Conservation (phyloP, 1,139 yeast species). For the Lodderomyces theae region DNA sequence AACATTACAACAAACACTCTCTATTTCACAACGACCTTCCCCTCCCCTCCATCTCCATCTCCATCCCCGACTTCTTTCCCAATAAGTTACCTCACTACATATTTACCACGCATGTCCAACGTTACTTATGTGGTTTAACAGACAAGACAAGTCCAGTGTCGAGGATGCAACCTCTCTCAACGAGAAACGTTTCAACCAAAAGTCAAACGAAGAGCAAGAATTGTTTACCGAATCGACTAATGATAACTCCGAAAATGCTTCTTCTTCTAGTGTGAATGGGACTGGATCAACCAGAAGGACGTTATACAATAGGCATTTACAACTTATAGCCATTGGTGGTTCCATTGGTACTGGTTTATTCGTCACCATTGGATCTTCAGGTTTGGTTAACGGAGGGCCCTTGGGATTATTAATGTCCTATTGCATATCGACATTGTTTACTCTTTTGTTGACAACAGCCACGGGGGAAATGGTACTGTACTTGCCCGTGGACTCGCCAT, state of each 20-base stretch:
- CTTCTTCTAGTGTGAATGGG: not conserved
- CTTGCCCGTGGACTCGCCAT: conserved; percentile 68
- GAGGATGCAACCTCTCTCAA: not conserved
- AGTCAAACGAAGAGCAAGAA: conserved; percentile 1
- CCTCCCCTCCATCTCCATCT: not conserved
- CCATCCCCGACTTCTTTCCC: not conserved
- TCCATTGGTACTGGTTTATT: conserved; percentile 50
- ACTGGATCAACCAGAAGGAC: conserved; percentile 7
- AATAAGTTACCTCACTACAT: not conserved
- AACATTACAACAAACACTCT: not conserved
- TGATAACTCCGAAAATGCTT: conserved; percentile 1
- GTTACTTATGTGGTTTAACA: conserved; percentile 3
- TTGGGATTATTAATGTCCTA: conserved; percentile 43
- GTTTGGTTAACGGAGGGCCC: conserved; percentile 47
- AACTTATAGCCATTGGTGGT: conserved; percentile 65
- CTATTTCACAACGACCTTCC: not conserved
- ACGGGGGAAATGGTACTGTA: conserved; percentile 84
- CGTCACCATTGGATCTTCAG: conserved; percentile 42
- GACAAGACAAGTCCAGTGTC: not conserved
- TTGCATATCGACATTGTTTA: conserved; percentile 46
- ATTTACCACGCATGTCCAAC: not conserved
- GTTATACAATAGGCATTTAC: conserved; percentile 52
- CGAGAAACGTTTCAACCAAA: not conserved
- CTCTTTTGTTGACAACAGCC: conserved; percentile 62
- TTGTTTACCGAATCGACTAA: not conserved